Evolutionary conservation across 1,139 yeast genomes (phyloP), one percentile per base, ranked within the genome.

Genomic region (Kodamaea ohmeri): DNA sequence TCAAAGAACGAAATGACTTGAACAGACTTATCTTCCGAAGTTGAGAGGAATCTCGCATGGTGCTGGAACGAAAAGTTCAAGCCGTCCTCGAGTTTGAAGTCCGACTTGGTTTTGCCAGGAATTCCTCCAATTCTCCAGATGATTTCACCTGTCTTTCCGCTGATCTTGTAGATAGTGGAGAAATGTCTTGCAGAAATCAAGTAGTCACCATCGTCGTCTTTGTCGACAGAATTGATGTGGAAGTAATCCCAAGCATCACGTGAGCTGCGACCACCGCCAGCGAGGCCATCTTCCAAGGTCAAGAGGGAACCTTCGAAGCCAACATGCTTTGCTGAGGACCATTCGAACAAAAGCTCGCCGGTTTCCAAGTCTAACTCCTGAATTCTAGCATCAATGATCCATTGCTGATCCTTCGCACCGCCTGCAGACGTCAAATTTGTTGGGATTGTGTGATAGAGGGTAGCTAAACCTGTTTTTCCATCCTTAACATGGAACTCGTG

Each of bases 191-290:
- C 63, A 2, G 68, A 63, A 14, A 66, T 34, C 20, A 65, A 40
- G 44, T 63, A 66, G 43, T 65, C 60, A 11, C 70, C 71, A 32
- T 60, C 45, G 11, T 49, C 58, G 45, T 65, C 68, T 41, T 66
- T 66, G 39, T 65, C 70, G 25, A 65, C 66, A 1, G 71, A 65
- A 39, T 66, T 66, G 42, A 65, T 63, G 42, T 66, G 72, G 55
- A 66, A 63, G 43, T 61, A 66, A 43, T 66, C 72, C 67, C 69
- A 66, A 4, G 71, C 70, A 42, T 57, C 61, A 37, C 60, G 51
- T 6, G 68, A 59, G 32, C 58, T 55, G 39, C 43, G 49, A 1
- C 69, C 71, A 18, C 53, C 43, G 12, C 65, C 69, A 4, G 63
- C 63, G 14, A 57, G 56, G 4, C 61, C 62, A 15, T 56, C 47